These are phyloP conservation scores for Collariella sp. DNA, from an alignment of 495 filamentous ascomycete genomes.

Conservation along the genomic window DNA sequence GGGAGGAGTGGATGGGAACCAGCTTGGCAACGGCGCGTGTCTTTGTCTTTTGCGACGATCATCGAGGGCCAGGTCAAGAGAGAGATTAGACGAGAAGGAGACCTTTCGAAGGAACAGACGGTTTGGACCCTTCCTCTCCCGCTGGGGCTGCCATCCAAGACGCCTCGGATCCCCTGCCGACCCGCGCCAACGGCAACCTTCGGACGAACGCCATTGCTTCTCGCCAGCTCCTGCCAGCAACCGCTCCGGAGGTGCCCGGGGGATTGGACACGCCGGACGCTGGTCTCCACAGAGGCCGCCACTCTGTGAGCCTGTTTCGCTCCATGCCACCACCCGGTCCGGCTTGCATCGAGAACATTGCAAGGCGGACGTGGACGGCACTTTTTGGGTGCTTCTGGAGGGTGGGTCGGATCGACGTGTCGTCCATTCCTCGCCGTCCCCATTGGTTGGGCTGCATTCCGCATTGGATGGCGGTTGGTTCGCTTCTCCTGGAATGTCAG, in stretches of 20 bases:
- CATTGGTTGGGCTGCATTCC: conserved; percentile 15
- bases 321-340: not conserved
- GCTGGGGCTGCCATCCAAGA: conserved; percentile 1
- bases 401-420: conserved; percentile 13
- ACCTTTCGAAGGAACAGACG: not conserved
- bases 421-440: not conserved
- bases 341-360: not conserved
- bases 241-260: not conserved
- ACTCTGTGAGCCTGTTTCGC: conserved; percentile 11
- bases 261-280: not conserved
- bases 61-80: not conserved
- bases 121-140: not conserved
- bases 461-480: conserved; percentile 17
- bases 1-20: not conserved
- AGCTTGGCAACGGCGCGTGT: not conserved
- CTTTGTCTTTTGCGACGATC: too few relatives aligned
- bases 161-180: not conserved
- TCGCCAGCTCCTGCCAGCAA: not conserved
- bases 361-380: conserved; percentile 2
- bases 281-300: conserved; percentile 9
- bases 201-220: conserved; percentile 5
- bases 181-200: conserved; percentile 4
- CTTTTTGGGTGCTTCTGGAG: conserved; percentile 1
- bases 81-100: not conserved
- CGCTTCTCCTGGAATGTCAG: conserved; percentile 11